Evolutionary conservation across 2,329 filamentous ascomycete species (phyloP).

Genomic region (Aspergillus viridinutans): DNA sequence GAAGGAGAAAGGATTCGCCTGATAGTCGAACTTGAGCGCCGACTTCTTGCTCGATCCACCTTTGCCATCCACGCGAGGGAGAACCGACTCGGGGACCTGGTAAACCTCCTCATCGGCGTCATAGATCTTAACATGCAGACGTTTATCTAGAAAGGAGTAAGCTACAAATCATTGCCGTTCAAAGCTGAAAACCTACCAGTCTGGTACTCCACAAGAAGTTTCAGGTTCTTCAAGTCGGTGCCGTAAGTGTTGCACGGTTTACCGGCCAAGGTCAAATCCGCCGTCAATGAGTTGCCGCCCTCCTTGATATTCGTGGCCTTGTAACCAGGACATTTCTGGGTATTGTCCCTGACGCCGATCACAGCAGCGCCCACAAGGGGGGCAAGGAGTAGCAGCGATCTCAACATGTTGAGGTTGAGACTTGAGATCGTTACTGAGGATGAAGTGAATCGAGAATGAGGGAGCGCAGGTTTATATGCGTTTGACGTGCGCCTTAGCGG

Average conservation of each 20-base stretch:
- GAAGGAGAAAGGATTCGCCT: slow-evolving; percentile 63
- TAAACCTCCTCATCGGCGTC: slow-evolving; percentile 67
- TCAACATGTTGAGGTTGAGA: slow-evolving; percentile 20
- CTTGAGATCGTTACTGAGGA: not conserved
- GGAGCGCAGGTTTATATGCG: slow-evolving; percentile 3
- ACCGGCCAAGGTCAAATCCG: slow-evolving; percentile 66
- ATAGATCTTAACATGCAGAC: slow-evolving; percentile 71
- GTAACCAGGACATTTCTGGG: slow-evolving; percentile 35
- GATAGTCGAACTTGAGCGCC: slow-evolving; percentile 47
- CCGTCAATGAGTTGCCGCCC: slow-evolving; percentile 53
- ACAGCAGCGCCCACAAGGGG: slow-evolving; percentile 27
- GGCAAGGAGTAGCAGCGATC: slow-evolving; percentile 21
- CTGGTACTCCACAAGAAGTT: slow-evolving; percentile 59
- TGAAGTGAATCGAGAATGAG: not conserved
- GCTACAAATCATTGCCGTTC: not conserved
- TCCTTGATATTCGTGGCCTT: slow-evolving; percentile 33
- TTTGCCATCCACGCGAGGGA: slow-evolving; percentile 54
- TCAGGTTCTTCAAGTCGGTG: slow-evolving; percentile 53
- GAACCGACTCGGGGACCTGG: slow-evolving; percentile 66
- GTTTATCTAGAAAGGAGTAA: slow-evolving; percentile 47
- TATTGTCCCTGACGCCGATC: slow-evolving; percentile 13
- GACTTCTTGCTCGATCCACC: slow-evolving; percentile 44
- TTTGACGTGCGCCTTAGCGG: not conserved
- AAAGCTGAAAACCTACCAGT: slow-evolving; percentile 41
- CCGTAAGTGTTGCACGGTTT: slow-evolving; percentile 59